Base-by-base conservation (phyloP, 768 basidiomycete genomes). In the Mycena filopes region DNA sequence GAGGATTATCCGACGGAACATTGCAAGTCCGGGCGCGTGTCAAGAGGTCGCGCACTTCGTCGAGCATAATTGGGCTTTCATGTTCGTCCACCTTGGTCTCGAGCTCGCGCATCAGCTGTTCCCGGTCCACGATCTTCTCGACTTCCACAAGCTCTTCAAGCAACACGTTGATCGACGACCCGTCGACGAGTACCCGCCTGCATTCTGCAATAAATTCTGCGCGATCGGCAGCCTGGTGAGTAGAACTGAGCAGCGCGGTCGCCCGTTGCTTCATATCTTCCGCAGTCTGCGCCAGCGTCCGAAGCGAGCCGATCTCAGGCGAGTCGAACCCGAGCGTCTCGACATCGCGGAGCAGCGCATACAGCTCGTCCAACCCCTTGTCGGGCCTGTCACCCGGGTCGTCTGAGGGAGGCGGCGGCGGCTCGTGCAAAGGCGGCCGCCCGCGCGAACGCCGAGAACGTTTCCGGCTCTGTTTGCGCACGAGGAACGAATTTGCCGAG, bases 311-410 rank as follows among this genome's bases (percentile, higher is more conserved):
- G 29, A 95, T 90, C 76, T 98, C 96, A 6, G 86, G 85, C 48
- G 89, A 86, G 65, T 97, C 94, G 70, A 98, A 98, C 0, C 94
- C 94, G 16, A 98, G 85, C 11, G 77, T 81, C 58, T 93, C 88
- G 7, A 92, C 94, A 71, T 96, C 89, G 4, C 78, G 73, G 18
- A 98, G 78, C 13, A 96, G 80, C 3, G 81, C 79, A 68, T 90
- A 87, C 11, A 97, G 83, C 66, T 93, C 92, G 31, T 86, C 86
- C 28, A 95, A 76, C 43, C 86, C 84, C 43, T 89, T 86, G 68
- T 95, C 92, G 20, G 90, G 89, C 65, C 86, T 85, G 67, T 93
- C 90, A 23, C 84, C 83, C 13, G 85, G 84, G 57, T 94, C 90
- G 63, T 87, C 79, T 55, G 79, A 74, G 8, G 72, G 67, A n/a